Percentiles rank a stretch among this genome's conserved stretches.
Conservation (phyloP, 495 filamentous ascomycete species). For the Hyaloscypha variabilis region DNA sequence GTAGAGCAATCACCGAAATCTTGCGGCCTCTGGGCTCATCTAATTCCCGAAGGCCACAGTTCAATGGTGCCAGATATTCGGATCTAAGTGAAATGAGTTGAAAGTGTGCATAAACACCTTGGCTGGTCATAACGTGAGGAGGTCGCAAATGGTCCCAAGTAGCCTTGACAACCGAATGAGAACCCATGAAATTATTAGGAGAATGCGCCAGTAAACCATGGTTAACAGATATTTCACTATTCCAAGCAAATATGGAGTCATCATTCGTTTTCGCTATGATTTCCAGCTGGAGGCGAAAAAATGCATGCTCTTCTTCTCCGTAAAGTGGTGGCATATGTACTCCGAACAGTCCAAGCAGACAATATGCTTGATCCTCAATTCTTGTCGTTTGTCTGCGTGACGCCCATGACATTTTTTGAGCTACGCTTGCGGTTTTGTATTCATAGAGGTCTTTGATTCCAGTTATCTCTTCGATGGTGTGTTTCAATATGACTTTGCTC, state of each 20-base stretch:
- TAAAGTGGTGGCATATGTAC: slow-evolving; percentile 36
- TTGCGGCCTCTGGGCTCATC: too few species aligned
- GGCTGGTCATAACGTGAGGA: too few species aligned
- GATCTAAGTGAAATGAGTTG: too few species aligned
- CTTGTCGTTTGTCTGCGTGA: slow-evolving; percentile 28
- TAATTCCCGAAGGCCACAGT: too few species aligned
- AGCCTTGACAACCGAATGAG: too few species aligned
- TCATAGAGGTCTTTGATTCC: background rate
- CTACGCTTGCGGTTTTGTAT: slow-evolving; percentile 3
- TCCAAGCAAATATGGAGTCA: background rate
- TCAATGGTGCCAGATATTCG: too few species aligned
- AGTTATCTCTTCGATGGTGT: background rate
- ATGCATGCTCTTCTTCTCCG: slow-evolving; percentile 33
- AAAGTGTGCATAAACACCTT: too few species aligned
- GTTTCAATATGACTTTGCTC: background rate
- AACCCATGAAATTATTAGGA: too few species aligned
- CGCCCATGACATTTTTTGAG: slow-evolving; percentile 33
- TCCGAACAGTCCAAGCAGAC: slow-evolving; percentile 31
- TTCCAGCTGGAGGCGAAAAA: slow-evolving; percentile 32
- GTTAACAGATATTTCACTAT: too few species aligned
- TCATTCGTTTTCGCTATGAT: slow-evolving; percentile 24
- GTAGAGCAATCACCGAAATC: too few species aligned
- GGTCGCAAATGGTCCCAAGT: too few species aligned
- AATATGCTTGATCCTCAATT: slow-evolving; percentile 32
- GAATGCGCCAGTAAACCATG: too few species aligned